These are phyloP conservation scores for Penicillium macrosclerotiorum DNA, from an alignment of 495 filamentous ascomycete species.

Conservation along the genomic window DNA sequence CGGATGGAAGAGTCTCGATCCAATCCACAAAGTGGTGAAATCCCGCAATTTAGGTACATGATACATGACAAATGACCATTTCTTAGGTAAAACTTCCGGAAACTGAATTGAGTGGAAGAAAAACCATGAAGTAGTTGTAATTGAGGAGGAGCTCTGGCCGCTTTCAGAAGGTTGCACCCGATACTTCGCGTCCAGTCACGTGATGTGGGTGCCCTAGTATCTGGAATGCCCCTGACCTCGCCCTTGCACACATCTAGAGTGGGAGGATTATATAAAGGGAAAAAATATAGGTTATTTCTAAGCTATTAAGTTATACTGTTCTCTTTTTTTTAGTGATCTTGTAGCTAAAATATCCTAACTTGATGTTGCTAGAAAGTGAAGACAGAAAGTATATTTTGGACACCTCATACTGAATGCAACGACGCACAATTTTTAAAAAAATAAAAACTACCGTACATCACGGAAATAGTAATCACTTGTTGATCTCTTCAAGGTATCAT, in stretches of 20 bases:
- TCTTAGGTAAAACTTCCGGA: background rate
- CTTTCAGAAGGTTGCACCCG: conserved; percentile 29
- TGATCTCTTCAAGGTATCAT: conserved; percentile 11
- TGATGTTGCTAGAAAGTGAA: background rate
- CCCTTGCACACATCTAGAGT: background rate
- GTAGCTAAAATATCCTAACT: too few relatives aligned
- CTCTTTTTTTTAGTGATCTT: too few relatives aligned
- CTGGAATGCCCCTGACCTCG: too few relatives aligned
- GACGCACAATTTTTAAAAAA: background rate
- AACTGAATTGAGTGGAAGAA: background rate
- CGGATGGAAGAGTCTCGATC: conserved; percentile 10
- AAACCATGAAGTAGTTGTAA: conserved; percentile 10
- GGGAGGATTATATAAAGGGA: too few relatives aligned
- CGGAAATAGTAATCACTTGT: background rate
- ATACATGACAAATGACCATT: background rate
- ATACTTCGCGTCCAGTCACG: conserved; percentile 13
- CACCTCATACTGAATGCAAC: conserved; percentile 11
- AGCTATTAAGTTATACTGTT: too few relatives aligned
- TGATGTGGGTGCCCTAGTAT: conserved; percentile 18
- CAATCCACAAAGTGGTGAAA: background rate
- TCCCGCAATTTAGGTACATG: background rate
- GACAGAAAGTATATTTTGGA: too few relatives aligned
- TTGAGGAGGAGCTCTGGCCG: conserved; percentile 9
- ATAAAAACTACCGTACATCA: background rate
- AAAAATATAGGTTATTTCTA: too few relatives aligned